A percentile compares a stretch with the other conserved stretches of the same genome.
Conservation (phyloP, 805 yeast genomes). For the Priceomyces castillae region DNA sequence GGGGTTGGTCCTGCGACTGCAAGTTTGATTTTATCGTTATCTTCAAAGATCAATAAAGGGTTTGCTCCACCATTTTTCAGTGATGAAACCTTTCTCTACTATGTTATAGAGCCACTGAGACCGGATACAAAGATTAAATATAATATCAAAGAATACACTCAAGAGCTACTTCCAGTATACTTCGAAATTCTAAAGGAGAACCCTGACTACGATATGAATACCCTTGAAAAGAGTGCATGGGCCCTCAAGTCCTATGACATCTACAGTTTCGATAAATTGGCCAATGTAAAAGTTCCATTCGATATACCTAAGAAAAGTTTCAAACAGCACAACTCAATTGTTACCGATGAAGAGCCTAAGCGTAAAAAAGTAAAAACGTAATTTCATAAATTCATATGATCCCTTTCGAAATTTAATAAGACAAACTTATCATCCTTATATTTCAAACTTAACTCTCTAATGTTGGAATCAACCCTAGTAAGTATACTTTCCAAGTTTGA, state of each 20-base stretch:
- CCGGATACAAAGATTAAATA: constrained; percentile 38
- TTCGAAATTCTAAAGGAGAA: constrained; percentile 12
- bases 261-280: constrained; percentile 22
- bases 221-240: constrained; percentile 38
- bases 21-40: constrained; percentile 39
- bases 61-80: constrained; percentile 47
- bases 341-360: constrained; percentile 5
- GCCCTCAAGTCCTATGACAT: constrained; percentile 30
- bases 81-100: constrained; percentile 44
- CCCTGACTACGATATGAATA: constrained; percentile 10
- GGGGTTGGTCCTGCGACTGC: constrained; percentile 56
- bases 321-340: background rate
- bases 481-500: constrained; percentile 34
- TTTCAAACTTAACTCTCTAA: constrained; percentile 26
- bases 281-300: constrained; percentile 21
- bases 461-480: constrained; percentile 28
- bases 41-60: constrained; percentile 13
- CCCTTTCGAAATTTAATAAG: constrained; percentile 37
- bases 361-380: constrained; percentile 3
- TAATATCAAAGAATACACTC: constrained; percentile 39
- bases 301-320: constrained; percentile 11
- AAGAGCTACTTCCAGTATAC: constrained; percentile 28
- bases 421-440: constrained; percentile 32
- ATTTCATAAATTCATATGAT: constrained; percentile 27
- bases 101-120: constrained; percentile 22